A percentile compares a stretch with the other conserved stretches of the same genome.
phyloP scores from a whole-genome alignment of 805 yeast genomes.

The Lachancea waltii region DNA sequence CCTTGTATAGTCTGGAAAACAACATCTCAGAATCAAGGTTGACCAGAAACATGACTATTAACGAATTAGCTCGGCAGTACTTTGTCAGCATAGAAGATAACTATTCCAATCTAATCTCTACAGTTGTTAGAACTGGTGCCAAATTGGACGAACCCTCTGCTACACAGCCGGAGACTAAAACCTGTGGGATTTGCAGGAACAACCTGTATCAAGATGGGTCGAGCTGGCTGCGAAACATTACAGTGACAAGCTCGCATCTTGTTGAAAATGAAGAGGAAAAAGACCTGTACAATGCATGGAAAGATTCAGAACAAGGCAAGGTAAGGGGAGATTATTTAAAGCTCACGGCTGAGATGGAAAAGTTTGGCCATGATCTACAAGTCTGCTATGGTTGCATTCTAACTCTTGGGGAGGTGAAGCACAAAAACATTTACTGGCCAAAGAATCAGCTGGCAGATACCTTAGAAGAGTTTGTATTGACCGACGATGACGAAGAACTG shows the following conservation, averaged over 20 bases:
- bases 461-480: conserved; percentile 44
- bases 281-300: conserved; percentile 33
- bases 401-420: conserved; percentile 42
- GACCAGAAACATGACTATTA: conserved; percentile 68
- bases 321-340: conserved; percentile 15
- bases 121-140: conserved; percentile 85
- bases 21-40: conserved; percentile 9
- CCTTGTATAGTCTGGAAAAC: conserved; percentile 38
- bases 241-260: conserved; percentile 51
- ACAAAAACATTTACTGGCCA: conserved; percentile 38
- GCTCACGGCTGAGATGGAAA: conserved; percentile 19
- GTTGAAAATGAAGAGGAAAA: conserved; percentile 39
- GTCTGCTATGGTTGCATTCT: conserved; percentile 76
- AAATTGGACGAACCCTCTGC: conserved; percentile 51
- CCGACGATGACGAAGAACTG: conserved; percentile 32
- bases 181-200: conserved; percentile 53
- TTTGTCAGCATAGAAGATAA: conserved; percentile 65
- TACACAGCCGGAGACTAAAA: conserved; percentile 13
- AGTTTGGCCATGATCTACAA: conserved; percentile 19
- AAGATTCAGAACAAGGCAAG: conserved; percentile 20
- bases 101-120: conserved; percentile 84
- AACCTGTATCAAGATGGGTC: conserved; percentile 52
- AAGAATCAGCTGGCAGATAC: conserved; percentile 32
- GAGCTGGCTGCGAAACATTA: conserved; percentile 62
- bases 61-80: conserved; percentile 70